Percentiles rank a stretch among this genome's conserved stretches.
Evolutionary conservation across 1,284 basidiomycete genomes (phyloP).

Genomic region (Puccinia triticina): DNA sequence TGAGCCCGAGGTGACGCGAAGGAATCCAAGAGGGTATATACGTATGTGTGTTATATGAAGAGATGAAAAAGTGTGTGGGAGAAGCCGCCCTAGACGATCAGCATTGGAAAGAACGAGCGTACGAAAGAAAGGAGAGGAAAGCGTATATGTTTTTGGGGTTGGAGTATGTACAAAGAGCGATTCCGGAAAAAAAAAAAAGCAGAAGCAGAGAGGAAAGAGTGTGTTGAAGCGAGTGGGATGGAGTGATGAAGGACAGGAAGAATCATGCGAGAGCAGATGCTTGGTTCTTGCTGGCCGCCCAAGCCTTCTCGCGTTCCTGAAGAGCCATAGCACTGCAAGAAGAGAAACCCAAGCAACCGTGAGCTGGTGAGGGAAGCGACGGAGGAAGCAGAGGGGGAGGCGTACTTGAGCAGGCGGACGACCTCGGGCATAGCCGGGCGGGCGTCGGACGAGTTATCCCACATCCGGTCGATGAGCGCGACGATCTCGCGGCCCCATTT

Average conservation of each 20-base stretch:
- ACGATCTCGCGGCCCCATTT: conserved; percentile 91
- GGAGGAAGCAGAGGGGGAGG: background rate
- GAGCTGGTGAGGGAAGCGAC: background rate
- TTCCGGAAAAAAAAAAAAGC: background rate
- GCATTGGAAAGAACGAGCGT: background rate
- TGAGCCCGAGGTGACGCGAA: too few relatives aligned
- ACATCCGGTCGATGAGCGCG: conserved; percentile 90
- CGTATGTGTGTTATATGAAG: too few relatives aligned
- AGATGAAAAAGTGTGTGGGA: too few relatives aligned
- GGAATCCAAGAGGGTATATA: too few relatives aligned
- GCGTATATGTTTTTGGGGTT: background rate
- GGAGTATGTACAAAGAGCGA: background rate
- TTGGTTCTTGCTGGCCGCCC: conserved; percentile 9
- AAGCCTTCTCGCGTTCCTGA: conserved; percentile 49
- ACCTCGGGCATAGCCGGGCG: conserved; percentile 90
- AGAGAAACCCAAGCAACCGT: background rate
- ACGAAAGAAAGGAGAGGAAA: background rate
- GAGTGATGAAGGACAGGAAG: background rate
- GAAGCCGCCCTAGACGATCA: too few relatives aligned
- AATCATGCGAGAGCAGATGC: background rate
- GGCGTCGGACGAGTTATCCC: conserved; percentile 85
- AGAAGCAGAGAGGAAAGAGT: background rate
- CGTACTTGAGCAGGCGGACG: conserved; percentile 63
- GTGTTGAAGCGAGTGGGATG: too few relatives aligned
- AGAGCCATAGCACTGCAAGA: conserved; percentile 42